Evolutionary conservation across 2,329 filamentous ascomycete genomes (phyloP), one percentile per base, ranked within the genome.

Genomic region (Emmonsia crescens): DNA sequence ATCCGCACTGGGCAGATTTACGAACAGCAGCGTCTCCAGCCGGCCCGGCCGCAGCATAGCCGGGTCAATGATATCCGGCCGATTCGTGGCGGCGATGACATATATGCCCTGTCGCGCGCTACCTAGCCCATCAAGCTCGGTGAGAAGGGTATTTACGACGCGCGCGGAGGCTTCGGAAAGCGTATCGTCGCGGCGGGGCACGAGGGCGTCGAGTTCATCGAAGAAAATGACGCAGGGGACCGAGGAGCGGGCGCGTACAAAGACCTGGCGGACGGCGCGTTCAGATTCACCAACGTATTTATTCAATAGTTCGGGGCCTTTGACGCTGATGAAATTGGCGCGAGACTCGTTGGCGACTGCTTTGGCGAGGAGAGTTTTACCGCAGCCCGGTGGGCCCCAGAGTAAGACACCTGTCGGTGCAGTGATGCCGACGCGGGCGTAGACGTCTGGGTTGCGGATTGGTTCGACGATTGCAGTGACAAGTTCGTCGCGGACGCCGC

Each of bases 241-340:
- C 8, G 89, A 93, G 0, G 89, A 89, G 59, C 92, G 85, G 0
- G 94, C 94, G 19, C 93, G 87, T 65, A 87, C 85, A 75, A 99
- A 99, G 0, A 97, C 88, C 72, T 96, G 91, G 27, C 94, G 86
- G 1, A 99, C 89, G 0, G 92, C 90, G 12, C 93, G 88, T 76
- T 99, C 94, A 6, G 90, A 95, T 75, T 99, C 94, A 67, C 94
- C 94, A 10, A 99, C 92, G 72, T 93, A 99, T 76, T 97, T 99
- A 80, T 97, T 97, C 54, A 99, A 83, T 10, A 99, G 80, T 73
- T 99, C 94, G 0, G 94, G 94, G 0, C 94, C 94, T 75, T 96
- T 96, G 76, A 99, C 91, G 59, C 91, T 91, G 75, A 99, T 99
- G 79, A 99, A 99, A 75, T 96, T 97, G 56, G 94, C 94, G 73